Base-by-base conservation (phyloP, 495 filamentous ascomycete genomes). In the Peziza echinospora region DNA sequence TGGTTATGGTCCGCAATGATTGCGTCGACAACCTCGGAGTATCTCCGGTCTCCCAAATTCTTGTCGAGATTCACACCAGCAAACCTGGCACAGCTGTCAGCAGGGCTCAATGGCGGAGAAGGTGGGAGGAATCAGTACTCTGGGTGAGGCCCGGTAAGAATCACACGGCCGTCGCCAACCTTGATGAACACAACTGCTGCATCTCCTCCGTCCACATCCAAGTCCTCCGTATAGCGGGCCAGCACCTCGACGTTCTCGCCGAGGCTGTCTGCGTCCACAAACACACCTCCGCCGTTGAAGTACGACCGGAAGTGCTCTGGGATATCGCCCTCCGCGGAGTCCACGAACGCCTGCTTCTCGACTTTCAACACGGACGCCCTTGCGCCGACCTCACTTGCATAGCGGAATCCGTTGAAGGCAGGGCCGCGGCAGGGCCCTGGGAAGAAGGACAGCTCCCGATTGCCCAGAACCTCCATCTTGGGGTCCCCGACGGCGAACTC, bases 201-300 rank as follows among this genome's bases (percentile, higher is more conserved):
- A 34, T 72, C 66, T 5, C 84, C 87, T 37, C 13, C 30, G 2
- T 77, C 67, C 17, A 93, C 81, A 51, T 78, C 73, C n/a, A 93
- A 60, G 5, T 77, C 65, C 41, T 80, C 77, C 0, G 68, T 71
- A 58, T 85, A 97, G 51, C 71, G 79, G 11, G 89, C 87, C 21
- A 97, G 64, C 5, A 93, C 69, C 60, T 94, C 76, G 8, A 93
- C 73, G 1, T 76, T 77, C 34, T 75, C 70, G 26, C 66, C 64
- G 46, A 71, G 68, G 41, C 69, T 67, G 1, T 69, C 67, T 16
- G 82, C 79, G 64, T 89, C 77, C 8, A 91, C 79, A 67, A 93
- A 97, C n/a, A 91, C 76, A 8, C 91, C 86, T 2, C 89, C 89
- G 3, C 89, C 89, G 61, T 97, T 97, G 60, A 87, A 93, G 57